Evolutionary conservation across 2,329 filamentous ascomycete species (phyloP), one percentile per base, ranked within the genome.

Genomic region (Rutstroemia sp.): DNA sequence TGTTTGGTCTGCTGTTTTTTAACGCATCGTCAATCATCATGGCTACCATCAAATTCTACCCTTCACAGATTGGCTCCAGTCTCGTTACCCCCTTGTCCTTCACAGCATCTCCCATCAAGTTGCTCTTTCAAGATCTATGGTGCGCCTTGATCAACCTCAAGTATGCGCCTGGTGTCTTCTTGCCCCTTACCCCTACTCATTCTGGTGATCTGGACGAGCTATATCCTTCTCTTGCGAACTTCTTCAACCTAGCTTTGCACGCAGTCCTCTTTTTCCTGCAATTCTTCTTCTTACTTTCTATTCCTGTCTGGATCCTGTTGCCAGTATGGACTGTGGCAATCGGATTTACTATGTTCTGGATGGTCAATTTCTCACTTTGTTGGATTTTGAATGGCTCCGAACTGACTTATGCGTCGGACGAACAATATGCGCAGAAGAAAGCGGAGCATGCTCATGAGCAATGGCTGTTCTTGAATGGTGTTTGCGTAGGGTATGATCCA

Each of bases 401-500:
- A 3, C 71, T 9, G 8, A 73, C 74, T 2, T 83, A 79, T 62
- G 69, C 71, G 18, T 83, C 82, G 1, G 75, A 81, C 44, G 72
- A 77, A 2, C 72, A 79, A 54, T 82, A 79, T 59, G 76, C 82
- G 1, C 69, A 75, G 0, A 74, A 61, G n/a, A 71, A 72, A 2
- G 69, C 75, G 0, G 75, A 66, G n/a, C 70, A 74, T 67, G 73
- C 74, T 10, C 75, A 82, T 52, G 88, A 92, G 71, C 79, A 85
- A 65, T 92, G 88, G 88, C 77, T 92, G n/a, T 92, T 88, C 67
- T 70, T 92, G 52, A 92, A 92, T 65, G 88, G 88, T 0, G 82
- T 91, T 27, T 81, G 79, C 9, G 78, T 78, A 37, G 80, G 79
- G 81, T 84, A 71, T 58, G 78, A 73, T 18, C 53, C 19, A 47